Evolutionary conservation across 2,329 filamentous ascomycete species (phyloP).

Genomic region (Fusarium sp.): DNA sequence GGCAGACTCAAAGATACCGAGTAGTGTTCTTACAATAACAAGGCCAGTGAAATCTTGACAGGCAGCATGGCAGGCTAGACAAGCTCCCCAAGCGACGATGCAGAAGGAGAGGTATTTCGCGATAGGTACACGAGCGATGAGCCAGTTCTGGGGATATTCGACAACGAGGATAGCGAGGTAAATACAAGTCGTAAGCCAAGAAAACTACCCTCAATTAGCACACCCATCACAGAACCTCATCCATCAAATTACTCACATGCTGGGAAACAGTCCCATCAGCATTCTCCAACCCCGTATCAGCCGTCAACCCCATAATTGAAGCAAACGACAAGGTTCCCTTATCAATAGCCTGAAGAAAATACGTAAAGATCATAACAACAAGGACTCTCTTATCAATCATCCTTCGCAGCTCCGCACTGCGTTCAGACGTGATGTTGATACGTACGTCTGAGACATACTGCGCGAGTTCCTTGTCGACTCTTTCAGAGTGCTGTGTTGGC

Average conservation of each 20-base stretch:
- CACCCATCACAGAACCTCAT: no score
- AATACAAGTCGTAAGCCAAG: constrained; percentile 80
- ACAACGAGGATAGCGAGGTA: constrained; percentile 78
- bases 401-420: constrained; percentile 70
- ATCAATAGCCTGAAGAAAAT: constrained; percentile 78
- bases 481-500: constrained; percentile 60
- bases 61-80: constrained; percentile 70
- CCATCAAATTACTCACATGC: constrained; percentile 17
- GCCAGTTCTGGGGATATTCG: constrained; percentile 76
- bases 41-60: constrained; percentile 71
- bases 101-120: constrained; percentile 75
- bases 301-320: constrained; percentile 71
- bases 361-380: constrained; percentile 77
- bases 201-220: neutral
- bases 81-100: constrained; percentile 72
- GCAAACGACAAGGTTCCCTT: constrained; percentile 75
- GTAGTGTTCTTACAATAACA: constrained; percentile 70
- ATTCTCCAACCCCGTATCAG: constrained; percentile 62
- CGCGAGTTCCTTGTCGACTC: constrained; percentile 76
- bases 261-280: constrained; percentile 47
- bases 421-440: constrained; percentile 69
- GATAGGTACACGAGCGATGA: constrained; percentile 72
- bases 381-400: constrained; percentile 77
- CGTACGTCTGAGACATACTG: constrained; percentile 68
- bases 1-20: constrained; percentile 78